Evolutionary conservation across 352 stramenopile species (phyloP).

Genomic region (Phytophthora capsici): DNA sequence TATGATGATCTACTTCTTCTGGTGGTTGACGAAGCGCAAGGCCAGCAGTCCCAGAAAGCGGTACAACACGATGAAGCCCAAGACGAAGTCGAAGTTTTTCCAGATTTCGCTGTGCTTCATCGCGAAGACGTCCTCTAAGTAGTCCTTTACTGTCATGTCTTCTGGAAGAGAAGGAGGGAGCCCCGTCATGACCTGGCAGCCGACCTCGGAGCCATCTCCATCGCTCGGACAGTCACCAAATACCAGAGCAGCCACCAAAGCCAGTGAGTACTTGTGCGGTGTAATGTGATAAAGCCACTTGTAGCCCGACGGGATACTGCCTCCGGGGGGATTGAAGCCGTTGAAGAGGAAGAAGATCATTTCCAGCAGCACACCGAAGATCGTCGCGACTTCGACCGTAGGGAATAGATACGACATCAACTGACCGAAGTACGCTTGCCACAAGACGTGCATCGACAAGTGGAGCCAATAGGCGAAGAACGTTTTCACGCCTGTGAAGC

Average conservation of each 20-base stretch:
- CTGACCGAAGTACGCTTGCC: conserved; percentile 31
- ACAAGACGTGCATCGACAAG: conserved; percentile 25
- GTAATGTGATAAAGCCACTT: conserved; percentile 30
- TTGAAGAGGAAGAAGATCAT: conserved; percentile 29
- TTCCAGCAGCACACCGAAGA: conserved; percentile 36
- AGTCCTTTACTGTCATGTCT: conserved; percentile 38
- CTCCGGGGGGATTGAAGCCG: conserved; percentile 30
- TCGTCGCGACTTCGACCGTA: conserved; percentile 50
- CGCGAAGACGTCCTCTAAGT: conserved; percentile 34
- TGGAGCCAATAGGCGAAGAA: conserved; percentile 31
- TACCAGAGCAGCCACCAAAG: conserved; percentile 2
- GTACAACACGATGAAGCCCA: conserved; percentile 37
- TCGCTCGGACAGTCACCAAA: conserved; percentile 29
- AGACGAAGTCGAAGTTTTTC: conserved; percentile 31
- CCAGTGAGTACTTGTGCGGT: conserved; percentile 27
- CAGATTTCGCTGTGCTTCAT: conserved; percentile 42
- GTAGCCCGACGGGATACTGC: conserved; percentile 12
- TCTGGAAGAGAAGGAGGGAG: conserved; percentile 33
- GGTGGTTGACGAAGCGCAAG: conserved; percentile 39
- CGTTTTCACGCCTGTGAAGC: conserved; percentile 17
- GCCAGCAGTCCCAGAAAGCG: conserved; percentile 21
- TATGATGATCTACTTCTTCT: conserved; percentile 41
- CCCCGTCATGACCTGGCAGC: conserved; percentile 38
- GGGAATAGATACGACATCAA: conserved; percentile 42
- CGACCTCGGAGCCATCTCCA: conserved; percentile 26